Evolutionary conservation across 345 rosid genomes (phyloP), one percentile per base, ranked within the genome.

Genomic region (Toxicodendron radicans): DNA sequence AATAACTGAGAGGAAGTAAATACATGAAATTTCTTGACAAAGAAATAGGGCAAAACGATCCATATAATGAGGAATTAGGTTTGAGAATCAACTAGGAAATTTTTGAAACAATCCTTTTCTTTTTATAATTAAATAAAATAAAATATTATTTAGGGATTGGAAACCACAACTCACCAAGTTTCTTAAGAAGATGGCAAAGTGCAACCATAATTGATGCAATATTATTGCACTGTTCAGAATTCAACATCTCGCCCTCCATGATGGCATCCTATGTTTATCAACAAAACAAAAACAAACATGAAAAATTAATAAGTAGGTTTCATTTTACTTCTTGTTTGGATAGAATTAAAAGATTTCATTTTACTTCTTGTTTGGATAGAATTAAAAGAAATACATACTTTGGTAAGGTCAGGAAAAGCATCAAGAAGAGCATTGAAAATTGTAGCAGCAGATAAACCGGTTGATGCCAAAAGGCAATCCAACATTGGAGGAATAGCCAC

Each of bases 391-490:
- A n/a, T 73, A 82, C 88, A 87, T 77, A 83, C 88, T 87, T 77
- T 70, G 61, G n/a, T 46, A 49, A 83, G 67, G 46, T 17, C 13
- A 13, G 82, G 59, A 56, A 83, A 83, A 14, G 69, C 33, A 69
- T 78, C 80, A 33, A 91, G 85, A 62, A 95, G 91, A 2, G 91
- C 77, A 64, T 74, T 77, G 83, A 87, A 91, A 35, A 94, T 89
- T 7, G 86, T 30, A 18, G 85, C 85, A 0, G 92, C 80, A 79
- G 95, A 80, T 30, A 79, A 79, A 58, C 79, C 75, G n/a, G 90
- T 91, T 69, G 97, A 90, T 63, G 87, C 88, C 66, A 90, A 74
- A 77, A 95, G 81, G 88, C 97, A 91, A 77, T 92, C 97, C 68
- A 92, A 83, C 85, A 92, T 77, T 7, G 94, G 81, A n/a, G 97